Evolutionary conservation across 2,329 filamentous ascomycete genomes (phyloP).

Genomic region (Epichloe gansuensis): DNA sequence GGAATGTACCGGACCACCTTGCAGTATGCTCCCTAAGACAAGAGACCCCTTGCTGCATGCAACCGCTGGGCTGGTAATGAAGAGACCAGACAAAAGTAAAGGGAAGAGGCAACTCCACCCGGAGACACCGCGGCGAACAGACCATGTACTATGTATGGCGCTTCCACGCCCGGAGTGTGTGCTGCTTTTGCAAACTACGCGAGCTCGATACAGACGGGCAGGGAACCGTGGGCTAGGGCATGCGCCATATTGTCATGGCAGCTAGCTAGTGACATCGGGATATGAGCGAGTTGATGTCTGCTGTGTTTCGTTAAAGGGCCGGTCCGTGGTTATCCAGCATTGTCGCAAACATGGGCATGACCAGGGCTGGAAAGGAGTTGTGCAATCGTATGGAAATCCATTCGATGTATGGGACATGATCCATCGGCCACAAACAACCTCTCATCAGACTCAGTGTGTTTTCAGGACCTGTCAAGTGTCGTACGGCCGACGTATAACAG

Average conservation of each 20-base stretch:
- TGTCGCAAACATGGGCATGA: slow-evolving; percentile 7
- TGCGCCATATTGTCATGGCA: neutral
- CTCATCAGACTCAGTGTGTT: slow-evolving; percentile 5
- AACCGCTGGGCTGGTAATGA: neutral
- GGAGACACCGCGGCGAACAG: slow-evolving; percentile 5
- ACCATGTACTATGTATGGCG: slow-evolving; percentile 3
- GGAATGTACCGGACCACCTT: neutral
- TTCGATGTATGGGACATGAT: slow-evolving; percentile 1
- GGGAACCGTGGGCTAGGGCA: neutral
- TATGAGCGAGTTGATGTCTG: slow-evolving; percentile 4
- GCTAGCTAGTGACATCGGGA: slow-evolving; percentile 1
- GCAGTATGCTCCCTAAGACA: neutral
- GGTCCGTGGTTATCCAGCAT: slow-evolving; percentile 7
- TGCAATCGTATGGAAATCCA: slow-evolving; percentile 6
- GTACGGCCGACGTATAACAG: slow-evolving; percentile 9
- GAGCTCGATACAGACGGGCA: slow-evolving; percentile 1
- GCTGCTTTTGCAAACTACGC: neutral
- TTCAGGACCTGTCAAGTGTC: slow-evolving; percentile 4
- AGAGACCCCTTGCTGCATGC: slow-evolving; percentile 1
- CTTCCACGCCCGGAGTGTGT: neutral
- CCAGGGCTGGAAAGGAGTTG: slow-evolving; percentile 2
- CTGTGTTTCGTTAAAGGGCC: slow-evolving; percentile 7
- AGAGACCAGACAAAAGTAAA: neutral
- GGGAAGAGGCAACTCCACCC: neutral
- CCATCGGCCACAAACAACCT: slow-evolving; percentile 5